Conservation (phyloP, 768 basidiomycete species). For the Kwoniella heveanensis region DNA sequence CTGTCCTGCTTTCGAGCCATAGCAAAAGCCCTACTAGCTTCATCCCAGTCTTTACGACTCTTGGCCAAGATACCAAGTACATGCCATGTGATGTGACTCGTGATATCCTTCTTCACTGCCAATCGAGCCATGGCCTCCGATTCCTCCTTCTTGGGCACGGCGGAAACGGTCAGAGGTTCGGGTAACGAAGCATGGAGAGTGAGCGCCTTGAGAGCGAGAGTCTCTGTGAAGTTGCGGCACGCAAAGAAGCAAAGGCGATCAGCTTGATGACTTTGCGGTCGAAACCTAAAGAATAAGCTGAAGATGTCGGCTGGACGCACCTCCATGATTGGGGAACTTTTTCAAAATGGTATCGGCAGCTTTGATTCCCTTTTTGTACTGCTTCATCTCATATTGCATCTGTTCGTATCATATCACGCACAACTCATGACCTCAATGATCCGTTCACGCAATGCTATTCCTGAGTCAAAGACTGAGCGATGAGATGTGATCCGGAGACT, state of each 20-base stretch:
- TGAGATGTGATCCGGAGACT: no score
- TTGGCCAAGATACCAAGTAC: slow-evolving; percentile 94
- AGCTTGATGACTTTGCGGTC: not conserved
- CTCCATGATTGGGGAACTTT: slow-evolving; percentile 94
- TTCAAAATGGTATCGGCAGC: slow-evolving; percentile 90
- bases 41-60: slow-evolving; percentile 90
- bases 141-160: slow-evolving; percentile 78
- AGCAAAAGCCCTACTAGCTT: slow-evolving; percentile 87
- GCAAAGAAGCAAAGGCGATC: not conserved
- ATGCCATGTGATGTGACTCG: slow-evolving; percentile 95
- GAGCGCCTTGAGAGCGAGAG: slow-evolving; percentile 94
- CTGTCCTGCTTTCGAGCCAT: slow-evolving; percentile 87
- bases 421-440: no score
- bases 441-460: no score
- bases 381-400: slow-evolving; percentile 79
- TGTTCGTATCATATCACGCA: no score
- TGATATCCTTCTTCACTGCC: slow-evolving; percentile 56
- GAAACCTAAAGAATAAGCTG: not conserved
- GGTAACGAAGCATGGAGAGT: slow-evolving; percentile 59
- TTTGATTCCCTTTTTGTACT: slow-evolving; percentile 86
- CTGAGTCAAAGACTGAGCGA: no score
- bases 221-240: slow-evolving; percentile 64
- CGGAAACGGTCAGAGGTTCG: slow-evolving; percentile 55
- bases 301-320: slow-evolving; percentile 58
- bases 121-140: slow-evolving; percentile 47